Percentiles rank a stretch among this genome's conserved stretches.
Evolutionary conservation across 2,329 filamentous ascomycete genomes (phyloP).

Genomic region (Periconia macrospinosa): DNA sequence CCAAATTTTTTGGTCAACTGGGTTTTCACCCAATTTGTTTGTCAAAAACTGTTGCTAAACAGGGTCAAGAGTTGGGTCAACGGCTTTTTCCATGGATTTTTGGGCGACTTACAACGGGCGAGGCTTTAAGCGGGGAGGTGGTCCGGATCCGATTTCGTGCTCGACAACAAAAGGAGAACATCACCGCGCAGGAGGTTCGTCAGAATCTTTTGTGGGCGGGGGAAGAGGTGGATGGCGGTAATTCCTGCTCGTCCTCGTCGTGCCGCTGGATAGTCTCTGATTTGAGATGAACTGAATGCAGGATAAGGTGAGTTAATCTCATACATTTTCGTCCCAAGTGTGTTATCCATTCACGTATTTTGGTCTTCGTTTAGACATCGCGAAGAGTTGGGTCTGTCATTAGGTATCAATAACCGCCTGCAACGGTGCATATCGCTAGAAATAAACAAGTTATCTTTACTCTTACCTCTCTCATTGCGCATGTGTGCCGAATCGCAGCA

Average conservation of each 20-base stretch:
- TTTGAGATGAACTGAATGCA: conserved; percentile 38
- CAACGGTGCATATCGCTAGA: too few species aligned
- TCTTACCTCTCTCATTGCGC: too few species aligned
- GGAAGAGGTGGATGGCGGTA: conserved; percentile 33
- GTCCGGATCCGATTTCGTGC: conserved; percentile 10
- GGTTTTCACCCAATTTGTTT: not conserved
- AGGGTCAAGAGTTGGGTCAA: conserved; percentile 1
- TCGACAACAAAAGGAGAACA: conserved; percentile 13
- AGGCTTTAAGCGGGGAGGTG: not conserved
- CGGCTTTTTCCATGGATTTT: not conserved
- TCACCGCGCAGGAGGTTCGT: not conserved
- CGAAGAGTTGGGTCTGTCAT: too few species aligned
- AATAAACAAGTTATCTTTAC: too few species aligned
- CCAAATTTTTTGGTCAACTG: not conserved
- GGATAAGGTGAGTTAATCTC: conserved; percentile 11
- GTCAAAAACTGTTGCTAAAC: not conserved
- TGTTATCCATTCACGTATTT: too few species aligned
- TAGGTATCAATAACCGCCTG: too few species aligned
- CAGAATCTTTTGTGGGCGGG: conserved; percentile 15
- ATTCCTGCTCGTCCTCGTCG: conserved; percentile 42
- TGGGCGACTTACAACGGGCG: not conserved
- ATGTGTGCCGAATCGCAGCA: too few species aligned
- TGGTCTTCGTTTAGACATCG: too few species aligned
- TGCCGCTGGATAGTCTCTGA: conserved; percentile 37
- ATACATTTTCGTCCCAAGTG: not conserved